Evolutionary conservation across 148 eudicot species (phyloP), one percentile per base, ranked within the genome.

Genomic region (Cornus suecica): DNA sequence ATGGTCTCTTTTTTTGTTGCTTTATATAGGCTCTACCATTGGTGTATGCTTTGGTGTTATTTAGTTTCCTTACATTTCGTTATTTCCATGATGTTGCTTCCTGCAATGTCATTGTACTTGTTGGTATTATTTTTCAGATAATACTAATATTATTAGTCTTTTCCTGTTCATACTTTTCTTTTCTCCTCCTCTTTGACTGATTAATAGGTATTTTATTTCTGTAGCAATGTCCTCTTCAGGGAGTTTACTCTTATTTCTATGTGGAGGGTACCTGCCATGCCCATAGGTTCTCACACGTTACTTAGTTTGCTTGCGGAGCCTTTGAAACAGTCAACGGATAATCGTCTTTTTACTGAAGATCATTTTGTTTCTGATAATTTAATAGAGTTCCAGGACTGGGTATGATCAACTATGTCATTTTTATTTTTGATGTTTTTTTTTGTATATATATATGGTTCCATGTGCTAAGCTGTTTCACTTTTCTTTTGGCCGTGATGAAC

Each of bases 261-360:
- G 96, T 91, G 99, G 97, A 94, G 99, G 87, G 97, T 92, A 63
- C 96, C 99, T 65, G 87, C 84, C 77, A 82, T 92, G 88, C 99
- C 97, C 28, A 79, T 87, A 78, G 99, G 99, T 45, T 94, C 99
- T 7, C 99, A 94, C 79, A 87, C 87, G 52, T 81, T 94, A 85
- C 97, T 94, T 77, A 87, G 99, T 68, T 92, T 92, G 76, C 99
- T 94, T 80, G 97, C 97, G 23, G 99, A 92, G 81, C 97, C 96
- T 69, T 80, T 94, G 90, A 94, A 92, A 81, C 97, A 90, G 72
- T 85, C 83, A 23, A 73, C 86, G 48, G 97, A 86, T 76, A 79
- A 74, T 73, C 78, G 87, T 79, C 65, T 84, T 66, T 83, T 83
- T 65, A 71, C 84, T 66, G 94, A 86, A 77, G 87, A 88, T 76